These are phyloP conservation scores for Magnusiomyces sp. DNA, from an alignment of 1,139 yeast genomes.

Conservation along the genomic window DNA sequence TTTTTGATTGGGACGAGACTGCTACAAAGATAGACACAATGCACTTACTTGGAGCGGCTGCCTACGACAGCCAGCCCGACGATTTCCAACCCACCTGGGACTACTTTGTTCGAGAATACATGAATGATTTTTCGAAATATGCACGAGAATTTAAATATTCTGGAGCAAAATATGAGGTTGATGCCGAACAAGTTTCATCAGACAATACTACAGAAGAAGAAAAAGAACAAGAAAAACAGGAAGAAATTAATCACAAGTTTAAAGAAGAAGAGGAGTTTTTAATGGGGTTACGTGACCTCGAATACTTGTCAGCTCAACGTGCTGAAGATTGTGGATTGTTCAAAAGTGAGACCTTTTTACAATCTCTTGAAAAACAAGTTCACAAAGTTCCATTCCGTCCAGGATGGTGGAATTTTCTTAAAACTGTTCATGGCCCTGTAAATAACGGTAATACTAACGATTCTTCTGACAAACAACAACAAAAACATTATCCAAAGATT, in stretches of 20 bases:
- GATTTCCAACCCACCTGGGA: slow-evolving; percentile 36
- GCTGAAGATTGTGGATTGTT: too few relatives aligned
- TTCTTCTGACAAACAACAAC: neutral
- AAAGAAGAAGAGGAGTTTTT: slow-evolving; percentile 41
- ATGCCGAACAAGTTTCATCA: slow-evolving; percentile 1
- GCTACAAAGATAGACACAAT: slow-evolving; percentile 53
- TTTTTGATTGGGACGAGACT: slow-evolving; percentile 64
- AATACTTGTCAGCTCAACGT: slow-evolving; percentile 32
- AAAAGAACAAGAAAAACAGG: slow-evolving; percentile 41
- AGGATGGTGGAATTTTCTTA: slow-evolving; percentile 35
- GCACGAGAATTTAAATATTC: slow-evolving; percentile 9
- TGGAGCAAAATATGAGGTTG: slow-evolving; percentile 8
- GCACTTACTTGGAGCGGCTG: slow-evolving; percentile 42
- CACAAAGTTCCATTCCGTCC: slow-evolving; percentile 31
- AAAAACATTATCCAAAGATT: slow-evolving; percentile 20
- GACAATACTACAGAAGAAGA: slow-evolving; percentile 32
- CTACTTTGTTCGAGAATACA: slow-evolving; percentile 41
- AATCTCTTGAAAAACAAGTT: neutral
- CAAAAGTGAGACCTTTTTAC: too few relatives aligned
- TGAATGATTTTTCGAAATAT: slow-evolving; percentile 30
- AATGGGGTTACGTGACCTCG: slow-evolving; percentile 33
- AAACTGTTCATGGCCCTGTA: slow-evolving; percentile 26
- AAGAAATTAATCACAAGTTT: slow-evolving; percentile 38
- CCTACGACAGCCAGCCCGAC: slow-evolving; percentile 29
- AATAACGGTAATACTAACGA: neutral